Evolutionary conservation across 805 yeast genomes (phyloP), one percentile per base, ranked within the genome.

Genomic region (Saccharomycopsis fodiens): DNA sequence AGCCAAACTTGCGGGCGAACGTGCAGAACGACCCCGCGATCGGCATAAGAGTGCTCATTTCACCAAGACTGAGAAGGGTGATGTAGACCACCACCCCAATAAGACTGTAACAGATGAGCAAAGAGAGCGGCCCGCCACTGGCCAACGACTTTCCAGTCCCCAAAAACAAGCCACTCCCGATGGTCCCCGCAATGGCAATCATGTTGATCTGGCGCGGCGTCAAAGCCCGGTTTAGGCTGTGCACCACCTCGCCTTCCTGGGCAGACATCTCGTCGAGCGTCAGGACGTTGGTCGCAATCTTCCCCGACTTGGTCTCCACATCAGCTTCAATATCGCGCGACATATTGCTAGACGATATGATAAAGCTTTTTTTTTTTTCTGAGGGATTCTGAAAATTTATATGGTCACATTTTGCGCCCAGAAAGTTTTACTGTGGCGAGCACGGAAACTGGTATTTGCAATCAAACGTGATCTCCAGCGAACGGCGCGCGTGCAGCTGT

Each of bases 1-100:
- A 76, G 27, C 80, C 60, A 67, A 80, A 82, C 54, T 82, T 68
- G 5, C 81, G 68, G 17, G 80, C 72, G 59, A 81, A 82, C 39
- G 79, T 83, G 23, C 83, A 75, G 62, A 82, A 79, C 0, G 87
- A 79, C 1, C 78, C 69, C 3, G 81, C 66, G 60, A 38, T 73
- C 6, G 89, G 89, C 15, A 82, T 78, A 53, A 72, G 79, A 7
- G 88, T 82, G 42, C 88, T 87, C 89, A 83, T 80, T 61, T 83
- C 91, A 56, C 88, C 89, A 46, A 83, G 65, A 3, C 82, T 73
- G 58, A 82, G 60, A 73, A 76, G 71, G 8, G 78, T 77, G 51
- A 70, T 58, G 52, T 71, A 76, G 2, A 76, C 78, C 44, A 76
- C 63, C 8, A 64, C 50, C 19, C 79, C 81, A 48, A 76, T 68